Percentiles rank a stretch among this genome's conserved stretches.
These are phyloP conservation scores for Bertia moriformis DNA, from an alignment of 2,329 filamentous ascomycete genomes.

Conservation along the genomic window DNA sequence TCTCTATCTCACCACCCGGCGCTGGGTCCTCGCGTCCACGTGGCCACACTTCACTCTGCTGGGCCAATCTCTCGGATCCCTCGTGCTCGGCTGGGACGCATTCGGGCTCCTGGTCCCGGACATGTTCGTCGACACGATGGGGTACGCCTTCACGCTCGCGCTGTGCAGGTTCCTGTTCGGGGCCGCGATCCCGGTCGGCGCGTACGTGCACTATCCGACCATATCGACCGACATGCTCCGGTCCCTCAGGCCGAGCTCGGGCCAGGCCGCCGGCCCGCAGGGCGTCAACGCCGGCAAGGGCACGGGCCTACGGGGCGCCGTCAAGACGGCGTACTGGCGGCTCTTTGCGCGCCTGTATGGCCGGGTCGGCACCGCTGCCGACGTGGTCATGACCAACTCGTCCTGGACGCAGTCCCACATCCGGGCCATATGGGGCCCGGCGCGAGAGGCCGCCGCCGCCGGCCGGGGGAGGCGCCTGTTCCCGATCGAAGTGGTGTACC, in stretches of 20 bases:
- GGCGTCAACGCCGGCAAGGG: constrained; percentile 78
- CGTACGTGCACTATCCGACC: constrained; percentile 95
- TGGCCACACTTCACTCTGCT: constrained; percentile 88
- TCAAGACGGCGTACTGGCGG: constrained; percentile 76
- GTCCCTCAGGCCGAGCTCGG: constrained; percentile 54
- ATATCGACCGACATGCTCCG: constrained; percentile 96
- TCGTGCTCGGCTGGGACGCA: constrained; percentile 80
- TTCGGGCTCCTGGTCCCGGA: constrained; percentile 86
- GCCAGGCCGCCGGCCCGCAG: constrained; percentile 40
- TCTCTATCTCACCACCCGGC: constrained; percentile 76
- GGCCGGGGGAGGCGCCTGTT: constrained; percentile 24
- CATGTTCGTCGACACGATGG: constrained; percentile 94
- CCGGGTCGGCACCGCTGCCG: constrained; percentile 66
- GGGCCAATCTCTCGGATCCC: constrained; percentile 81
- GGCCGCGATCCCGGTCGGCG: constrained; percentile 64
- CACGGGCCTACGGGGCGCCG: constrained; percentile 50
- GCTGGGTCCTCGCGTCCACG: constrained; percentile 71
- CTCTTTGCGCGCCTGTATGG: constrained; percentile 73
- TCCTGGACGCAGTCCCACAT: constrained; percentile 85
- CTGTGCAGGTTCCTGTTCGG: constrained; percentile 69
- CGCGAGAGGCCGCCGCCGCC: too few relatives aligned
- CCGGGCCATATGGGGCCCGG: constrained; percentile 60
- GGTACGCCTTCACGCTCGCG: constrained; percentile 81
- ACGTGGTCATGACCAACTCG: constrained; percentile 95
- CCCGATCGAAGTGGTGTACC: constrained; percentile 68